These are phyloP conservation scores for Forsythia suspensa DNA, from an alignment of 257 asterid genomes.

Conservation along the genomic window DNA sequence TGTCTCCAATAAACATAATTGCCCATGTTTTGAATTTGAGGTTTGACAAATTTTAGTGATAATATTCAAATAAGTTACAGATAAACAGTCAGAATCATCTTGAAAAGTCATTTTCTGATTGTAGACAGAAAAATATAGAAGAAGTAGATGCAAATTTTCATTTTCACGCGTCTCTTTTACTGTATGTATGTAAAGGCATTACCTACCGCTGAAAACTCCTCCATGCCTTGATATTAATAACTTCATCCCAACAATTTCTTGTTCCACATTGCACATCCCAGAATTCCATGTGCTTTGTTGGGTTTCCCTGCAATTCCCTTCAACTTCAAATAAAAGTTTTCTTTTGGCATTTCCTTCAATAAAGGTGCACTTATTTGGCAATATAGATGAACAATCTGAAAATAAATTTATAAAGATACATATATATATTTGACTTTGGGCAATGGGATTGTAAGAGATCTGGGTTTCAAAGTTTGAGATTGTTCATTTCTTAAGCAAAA, in stretches of 20 bases:
- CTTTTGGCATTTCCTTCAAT: conserved; percentile 5
- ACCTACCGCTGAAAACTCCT: conserved; percentile 46
- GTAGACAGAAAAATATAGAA: not conserved
- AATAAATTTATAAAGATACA: not conserved
- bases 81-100: conserved; percentile 34
- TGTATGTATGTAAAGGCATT: conserved; percentile 25
- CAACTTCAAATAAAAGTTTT: conserved; percentile 27
- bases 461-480: conserved; percentile 18
- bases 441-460: conserved; percentile 32
- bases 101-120: conserved; percentile 7
- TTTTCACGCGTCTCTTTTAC: conserved; percentile 30
- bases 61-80: conserved; percentile 8
- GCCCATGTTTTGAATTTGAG: conserved; percentile 6
- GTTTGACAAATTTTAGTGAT: not conserved
- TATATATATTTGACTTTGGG: not conserved
- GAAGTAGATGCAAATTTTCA: not conserved
- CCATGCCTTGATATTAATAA: conserved; percentile 38
- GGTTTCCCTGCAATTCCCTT: conserved; percentile 14
- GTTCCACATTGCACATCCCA: conserved; percentile 25
- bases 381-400: not conserved
- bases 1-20: not conserved
- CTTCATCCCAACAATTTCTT: conserved; percentile 6
- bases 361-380: conserved; percentile 2
- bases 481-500: not conserved
- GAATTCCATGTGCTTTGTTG: conserved; percentile 32